A percentile compares a stretch with the other conserved stretches of the same genome.
phyloP scores from a whole-genome alignment of 2,329 filamentous ascomycete genomes.

The Colletotrichum salicis region DNA sequence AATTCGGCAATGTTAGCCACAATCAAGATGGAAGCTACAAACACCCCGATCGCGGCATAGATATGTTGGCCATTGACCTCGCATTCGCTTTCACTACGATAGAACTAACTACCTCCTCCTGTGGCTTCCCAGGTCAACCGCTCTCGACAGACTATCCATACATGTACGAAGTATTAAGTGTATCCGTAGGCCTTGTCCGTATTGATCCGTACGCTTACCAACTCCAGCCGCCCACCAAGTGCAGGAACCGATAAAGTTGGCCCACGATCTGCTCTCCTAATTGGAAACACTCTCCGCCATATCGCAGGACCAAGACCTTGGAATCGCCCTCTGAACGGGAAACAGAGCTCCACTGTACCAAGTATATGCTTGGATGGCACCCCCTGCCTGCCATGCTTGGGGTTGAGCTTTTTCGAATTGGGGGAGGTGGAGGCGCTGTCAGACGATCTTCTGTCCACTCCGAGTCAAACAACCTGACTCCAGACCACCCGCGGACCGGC shows the following conservation, averaged over 20 bases:
- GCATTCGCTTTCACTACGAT: background rate
- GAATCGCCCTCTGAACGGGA: slow-evolving; percentile 26
- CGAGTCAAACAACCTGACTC: background rate
- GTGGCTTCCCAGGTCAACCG: background rate
- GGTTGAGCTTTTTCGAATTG: slow-evolving; percentile 1
- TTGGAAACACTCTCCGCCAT: background rate
- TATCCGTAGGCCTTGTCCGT: background rate
- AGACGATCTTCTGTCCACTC: background rate
- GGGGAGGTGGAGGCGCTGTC: background rate
- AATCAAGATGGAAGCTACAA: rapidly evolving
- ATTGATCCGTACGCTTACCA: background rate
- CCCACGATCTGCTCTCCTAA: background rate
- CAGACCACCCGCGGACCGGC: background rate
- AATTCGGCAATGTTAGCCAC: background rate
- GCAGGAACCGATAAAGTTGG: background rate
- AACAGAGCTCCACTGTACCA: slow-evolving; percentile 25
- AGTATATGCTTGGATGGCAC: slow-evolving; percentile 18
- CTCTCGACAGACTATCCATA: background rate
- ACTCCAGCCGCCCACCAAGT: background rate
- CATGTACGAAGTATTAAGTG: no score
- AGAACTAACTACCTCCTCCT: background rate
- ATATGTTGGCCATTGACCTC: background rate
- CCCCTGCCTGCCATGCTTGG: background rate
- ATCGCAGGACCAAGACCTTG: slow-evolving; percentile 12
- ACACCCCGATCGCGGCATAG: background rate